Evolutionary conservation across 768 basidiomycete genomes (phyloP).

Genomic region (Calocybe gangraenosa): DNA sequence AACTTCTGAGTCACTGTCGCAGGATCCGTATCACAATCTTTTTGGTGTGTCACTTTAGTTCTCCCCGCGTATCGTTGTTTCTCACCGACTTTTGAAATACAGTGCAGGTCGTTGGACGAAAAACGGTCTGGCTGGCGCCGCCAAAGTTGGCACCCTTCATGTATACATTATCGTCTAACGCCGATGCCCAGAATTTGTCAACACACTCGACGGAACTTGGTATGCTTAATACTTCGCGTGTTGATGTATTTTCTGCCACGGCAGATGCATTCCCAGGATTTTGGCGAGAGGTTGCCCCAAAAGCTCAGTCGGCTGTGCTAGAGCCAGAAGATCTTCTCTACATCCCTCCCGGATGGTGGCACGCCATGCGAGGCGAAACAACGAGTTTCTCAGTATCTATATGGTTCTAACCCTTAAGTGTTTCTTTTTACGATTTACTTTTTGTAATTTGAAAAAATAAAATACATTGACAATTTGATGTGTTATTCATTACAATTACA

Average conservation of each 20-base stretch:
- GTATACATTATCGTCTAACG: constrained; percentile 45
- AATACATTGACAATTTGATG: too few relatives aligned
- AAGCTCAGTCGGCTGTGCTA: constrained; percentile 59
- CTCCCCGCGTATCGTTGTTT: background rate
- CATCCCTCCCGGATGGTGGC: constrained; percentile 95
- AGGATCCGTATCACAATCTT: constrained; percentile 94
- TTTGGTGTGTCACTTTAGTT: constrained; percentile 51
- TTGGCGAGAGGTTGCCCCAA: constrained; percentile 48
- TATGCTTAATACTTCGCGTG: constrained; percentile 77
- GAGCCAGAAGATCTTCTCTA: constrained; percentile 83
- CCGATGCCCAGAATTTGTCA: constrained; percentile 30
- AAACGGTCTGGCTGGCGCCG: constrained; percentile 91
- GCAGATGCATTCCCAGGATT: constrained; percentile 46
- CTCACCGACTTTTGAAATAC: constrained; percentile 10
- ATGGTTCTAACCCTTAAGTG: constrained; percentile 59
- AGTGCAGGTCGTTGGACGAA: constrained; percentile 88
- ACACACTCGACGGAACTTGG: constrained; percentile 36
- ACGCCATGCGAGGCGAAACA: constrained; percentile 81
- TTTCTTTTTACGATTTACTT: too few relatives aligned
- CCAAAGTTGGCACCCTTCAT: constrained; percentile 53
- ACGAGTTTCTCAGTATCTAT: constrained; percentile 86
- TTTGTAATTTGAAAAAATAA: too few relatives aligned
- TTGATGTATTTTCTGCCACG: constrained; percentile 66
- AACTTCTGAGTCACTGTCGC: constrained; percentile 4
- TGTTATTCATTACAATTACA: too few relatives aligned